Evolutionary conservation across 2,329 filamentous ascomycete species (phyloP), one percentile per base, ranked within the genome.

Genomic region (Domatiomyces globalis): DNA sequence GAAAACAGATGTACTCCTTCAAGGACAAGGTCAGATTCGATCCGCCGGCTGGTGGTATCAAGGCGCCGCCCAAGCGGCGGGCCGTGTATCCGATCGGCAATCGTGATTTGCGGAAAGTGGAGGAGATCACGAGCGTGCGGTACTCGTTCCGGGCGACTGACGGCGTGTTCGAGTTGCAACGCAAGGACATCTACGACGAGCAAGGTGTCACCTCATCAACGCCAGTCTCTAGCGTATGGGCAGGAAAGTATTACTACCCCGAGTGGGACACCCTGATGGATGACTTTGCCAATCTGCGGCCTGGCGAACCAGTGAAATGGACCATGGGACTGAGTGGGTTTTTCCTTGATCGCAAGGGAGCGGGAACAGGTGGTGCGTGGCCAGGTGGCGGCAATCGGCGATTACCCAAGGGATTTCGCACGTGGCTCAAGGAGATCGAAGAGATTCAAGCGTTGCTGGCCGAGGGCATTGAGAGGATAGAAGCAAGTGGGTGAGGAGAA

Each of bases 151-250:
- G 66, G 50, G 61, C 62, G 5, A 71, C 69, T 0, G 63, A 66
- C 2, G 69, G 69, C 49, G 62, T 67, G 7, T 61, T 73, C n/a
- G 70, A 72, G 52, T 60, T 73, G 33, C 63, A 67, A 7, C 66
- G 69, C 4, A 71, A 69, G 49, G 70, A 72, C 50, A 52, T 50
- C 12, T 61, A 53, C 48, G 52, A 53, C 4, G 55, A 53, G 10
- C 54, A 55, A 19, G 54, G 25, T 42, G 43, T 43, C 19, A 39
- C 52, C 45, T 48, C 43, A 20, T 8, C 48, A 8, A 33, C 9
- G 2, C 54, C 53, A 10, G 8, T 39, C 22, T 43, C 52, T 39
- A 57, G 54, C 12, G 63, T 62, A 1, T 72, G 68, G 69, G 49
- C 49, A 17, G 59, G 53, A 17, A 22, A 55, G 20, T 61, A 60